These are phyloP conservation scores for Hanseniaspora guilliermondii DNA, from an alignment of 805 yeast genomes.

Conservation along the genomic window DNA sequence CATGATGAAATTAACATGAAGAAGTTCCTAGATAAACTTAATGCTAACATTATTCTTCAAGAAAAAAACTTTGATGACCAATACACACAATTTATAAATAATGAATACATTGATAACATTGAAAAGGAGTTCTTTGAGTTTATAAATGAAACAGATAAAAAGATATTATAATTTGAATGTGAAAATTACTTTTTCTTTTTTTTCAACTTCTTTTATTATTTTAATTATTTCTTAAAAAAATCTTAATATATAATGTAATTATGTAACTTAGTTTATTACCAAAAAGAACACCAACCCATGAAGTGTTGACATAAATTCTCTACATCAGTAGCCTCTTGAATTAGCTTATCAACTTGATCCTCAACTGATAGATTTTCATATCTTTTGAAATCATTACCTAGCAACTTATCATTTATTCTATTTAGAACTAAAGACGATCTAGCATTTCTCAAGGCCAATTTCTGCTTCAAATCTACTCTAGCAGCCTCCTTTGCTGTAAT, in stretches of 20 bases:
- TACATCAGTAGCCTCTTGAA: conserved; percentile 91
- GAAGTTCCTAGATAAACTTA: conserved; percentile 37
- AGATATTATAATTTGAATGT: background rate
- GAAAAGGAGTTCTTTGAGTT: conserved; percentile 19
- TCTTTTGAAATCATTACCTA: conserved; percentile 83
- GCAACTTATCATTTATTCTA: conserved; percentile 81
- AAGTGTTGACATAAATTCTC: conserved; percentile 94
- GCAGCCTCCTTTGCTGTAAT: conserved; percentile 69
- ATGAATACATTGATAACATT: conserved; percentile 36
- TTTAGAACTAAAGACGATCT: conserved; percentile 82
- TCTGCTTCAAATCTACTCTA: conserved; percentile 54
- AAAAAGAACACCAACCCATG: conserved; percentile 98
- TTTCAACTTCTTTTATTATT: background rate
- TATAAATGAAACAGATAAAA: conserved; percentile 16
- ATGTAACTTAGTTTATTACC: conserved; percentile 37
- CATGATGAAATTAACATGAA: conserved; percentile 17
- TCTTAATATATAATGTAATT: background rate
- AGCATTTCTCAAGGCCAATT: conserved; percentile 64
- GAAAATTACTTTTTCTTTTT: too few relatives aligned
- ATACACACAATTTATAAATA: conserved; percentile 27
- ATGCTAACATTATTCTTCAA: conserved; percentile 46
- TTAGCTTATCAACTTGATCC: conserved; percentile 82
- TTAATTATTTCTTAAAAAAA: background rate
- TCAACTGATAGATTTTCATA: conserved; percentile 62
- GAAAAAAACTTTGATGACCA: conserved; percentile 42